phyloP scores from a whole-genome alignment of 2,329 filamentous ascomycete genomes.

The Endoconidiophora laricicola region DNA sequence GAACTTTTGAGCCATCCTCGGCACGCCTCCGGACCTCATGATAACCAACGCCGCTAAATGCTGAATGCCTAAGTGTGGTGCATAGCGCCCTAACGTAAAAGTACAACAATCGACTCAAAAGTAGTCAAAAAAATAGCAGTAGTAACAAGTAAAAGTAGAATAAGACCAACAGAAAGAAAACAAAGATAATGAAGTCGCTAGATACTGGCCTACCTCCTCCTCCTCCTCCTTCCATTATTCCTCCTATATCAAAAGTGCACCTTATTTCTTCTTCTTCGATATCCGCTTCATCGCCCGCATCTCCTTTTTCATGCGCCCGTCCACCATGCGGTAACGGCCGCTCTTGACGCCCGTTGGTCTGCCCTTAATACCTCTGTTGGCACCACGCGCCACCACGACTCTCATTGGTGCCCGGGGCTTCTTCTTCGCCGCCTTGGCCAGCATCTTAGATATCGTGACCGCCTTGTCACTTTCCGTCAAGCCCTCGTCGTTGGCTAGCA shows the following conservation, averaged over 20 bases:
- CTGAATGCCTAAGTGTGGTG: background rate
- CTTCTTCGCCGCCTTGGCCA: constrained; percentile 69
- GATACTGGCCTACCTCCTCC: constrained; percentile 13
- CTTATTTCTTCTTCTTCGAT: constrained; percentile 49
- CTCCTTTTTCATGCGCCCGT: constrained; percentile 93
- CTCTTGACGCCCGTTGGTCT: constrained; percentile 72
- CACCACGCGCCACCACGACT: constrained; percentile 73
- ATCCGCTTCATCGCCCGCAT: constrained; percentile 68
- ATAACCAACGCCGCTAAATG: constrained; percentile 12
- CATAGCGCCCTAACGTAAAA: too few species aligned
- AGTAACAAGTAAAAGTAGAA: background rate
- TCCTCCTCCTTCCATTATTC: constrained; percentile 4
- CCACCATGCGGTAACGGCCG: constrained; percentile 94
- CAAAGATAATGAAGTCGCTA: constrained; percentile 11
- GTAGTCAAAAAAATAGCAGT: background rate
- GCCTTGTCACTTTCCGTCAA: constrained; percentile 96
- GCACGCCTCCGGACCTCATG: constrained; percentile 2
- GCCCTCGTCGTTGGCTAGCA: constrained; percentile 74
- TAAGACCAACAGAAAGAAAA: constrained; percentile 4
- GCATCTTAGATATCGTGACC: constrained; percentile 61
- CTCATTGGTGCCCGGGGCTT: constrained; percentile 71
- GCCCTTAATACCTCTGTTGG: constrained; percentile 72
- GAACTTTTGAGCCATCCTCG: constrained; percentile 8
- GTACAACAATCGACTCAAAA: too few species aligned
- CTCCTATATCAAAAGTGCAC: background rate